Conservation (phyloP, 225 moss, liverwort and hornwort genomes). For the Polytrichum commune region DNA sequence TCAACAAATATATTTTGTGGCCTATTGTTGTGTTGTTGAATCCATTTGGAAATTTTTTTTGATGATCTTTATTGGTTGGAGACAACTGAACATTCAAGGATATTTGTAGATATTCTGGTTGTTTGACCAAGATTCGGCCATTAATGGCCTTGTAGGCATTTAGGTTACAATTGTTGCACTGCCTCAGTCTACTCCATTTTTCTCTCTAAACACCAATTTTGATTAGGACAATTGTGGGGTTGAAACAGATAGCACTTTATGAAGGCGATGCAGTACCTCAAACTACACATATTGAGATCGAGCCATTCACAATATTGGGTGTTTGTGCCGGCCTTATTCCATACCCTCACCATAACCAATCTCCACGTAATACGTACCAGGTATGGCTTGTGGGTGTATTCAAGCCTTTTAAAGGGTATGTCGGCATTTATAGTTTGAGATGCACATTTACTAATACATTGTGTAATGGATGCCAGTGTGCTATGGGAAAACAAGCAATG, state of each 20-base stretch:
- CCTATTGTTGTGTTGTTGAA: too few relatives aligned
- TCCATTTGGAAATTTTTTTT: too few relatives aligned
- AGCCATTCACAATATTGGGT: constrained; percentile 98
- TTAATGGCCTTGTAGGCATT: too few relatives aligned
- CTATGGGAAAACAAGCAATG: constrained; percentile 99
- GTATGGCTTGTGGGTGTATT: constrained; percentile 23
- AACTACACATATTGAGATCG: constrained; percentile 97
- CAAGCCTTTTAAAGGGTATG: background rate
- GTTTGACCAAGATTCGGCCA: too few relatives aligned
- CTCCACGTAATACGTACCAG: constrained; percentile 97
- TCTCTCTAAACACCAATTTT: background rate
- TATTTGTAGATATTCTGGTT: too few relatives aligned
- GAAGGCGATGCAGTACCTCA: constrained; percentile 75
- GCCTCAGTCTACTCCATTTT: background rate
- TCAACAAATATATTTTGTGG: too few relatives aligned
- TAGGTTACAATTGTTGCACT: too few relatives aligned
- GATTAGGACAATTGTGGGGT: constrained; percentile 14
- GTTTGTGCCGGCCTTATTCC: constrained; percentile 99
- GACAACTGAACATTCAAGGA: too few relatives aligned
- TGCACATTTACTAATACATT: background rate
- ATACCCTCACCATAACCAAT: constrained; percentile 98
- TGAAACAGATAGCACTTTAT: constrained; percentile 86
- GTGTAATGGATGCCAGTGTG: constrained; percentile 63
- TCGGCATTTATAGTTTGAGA: too few relatives aligned
- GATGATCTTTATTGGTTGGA: too few relatives aligned